Evolutionary conservation across 1,139 yeast species (phyloP).

Genomic region (Magnusiomyces suaveolens): DNA sequence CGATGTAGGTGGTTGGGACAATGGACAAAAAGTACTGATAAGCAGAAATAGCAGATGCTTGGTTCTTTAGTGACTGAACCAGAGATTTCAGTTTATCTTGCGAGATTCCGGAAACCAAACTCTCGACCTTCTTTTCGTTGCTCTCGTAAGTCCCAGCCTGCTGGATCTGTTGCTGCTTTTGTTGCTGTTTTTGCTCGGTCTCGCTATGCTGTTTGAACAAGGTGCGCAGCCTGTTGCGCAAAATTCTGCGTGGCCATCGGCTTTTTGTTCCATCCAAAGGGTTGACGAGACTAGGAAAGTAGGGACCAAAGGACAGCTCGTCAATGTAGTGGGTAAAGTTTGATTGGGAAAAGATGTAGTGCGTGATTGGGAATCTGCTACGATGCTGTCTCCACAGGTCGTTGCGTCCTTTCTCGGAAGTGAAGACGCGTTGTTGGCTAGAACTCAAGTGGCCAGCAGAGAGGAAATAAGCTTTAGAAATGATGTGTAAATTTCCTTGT

Average conservation of each 20-base stretch:
- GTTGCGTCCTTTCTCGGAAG: not conserved
- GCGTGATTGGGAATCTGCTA: constrained; percentile 1
- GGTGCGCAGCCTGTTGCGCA: not conserved
- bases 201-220: not conserved
- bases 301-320: constrained; percentile 86
- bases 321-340: constrained; percentile 78
- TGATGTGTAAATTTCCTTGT: constrained; percentile 73
- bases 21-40: constrained; percentile 62
- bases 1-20: constrained; percentile 71
- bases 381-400: constrained; percentile 1
- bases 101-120: not conserved
- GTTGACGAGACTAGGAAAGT: constrained; percentile 75
- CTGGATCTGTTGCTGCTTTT: not conserved
- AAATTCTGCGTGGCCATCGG: not conserved
- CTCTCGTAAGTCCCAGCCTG: not conserved
- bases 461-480: constrained; percentile 26
- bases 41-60: constrained; percentile 15
- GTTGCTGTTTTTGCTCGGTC: not conserved
- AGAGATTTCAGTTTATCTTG: not conserved
- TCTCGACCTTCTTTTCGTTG: not conserved
- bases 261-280: constrained; percentile 55
- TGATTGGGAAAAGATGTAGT: constrained; percentile 29
- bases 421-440: not conserved
- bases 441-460: not conserved
- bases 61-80: not conserved